A percentile compares a stretch with the other conserved stretches of the same genome.
Conservation (phyloP, 1,284 basidiomycete species). For the Papiliotrema laurentii region DNA sequence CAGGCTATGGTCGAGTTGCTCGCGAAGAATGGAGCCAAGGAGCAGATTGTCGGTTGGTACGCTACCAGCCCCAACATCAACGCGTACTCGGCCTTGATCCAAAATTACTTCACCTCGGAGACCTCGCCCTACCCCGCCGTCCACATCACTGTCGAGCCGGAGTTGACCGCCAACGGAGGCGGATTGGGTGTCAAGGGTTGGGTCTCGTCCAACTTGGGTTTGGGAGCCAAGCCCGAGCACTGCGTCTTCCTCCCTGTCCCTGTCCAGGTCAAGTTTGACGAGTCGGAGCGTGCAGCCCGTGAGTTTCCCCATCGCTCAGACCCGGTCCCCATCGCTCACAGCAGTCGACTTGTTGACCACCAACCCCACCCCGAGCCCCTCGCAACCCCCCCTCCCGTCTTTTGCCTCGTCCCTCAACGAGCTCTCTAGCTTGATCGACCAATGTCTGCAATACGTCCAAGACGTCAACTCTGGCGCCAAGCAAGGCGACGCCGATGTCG, state of each 20-base stretch:
- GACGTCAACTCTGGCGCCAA: conserved; percentile 72
- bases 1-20: conserved; percentile 85
- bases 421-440: conserved; percentile 47
- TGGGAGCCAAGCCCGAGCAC: conserved; percentile 84
- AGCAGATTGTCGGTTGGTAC: conserved; percentile 56
- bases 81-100: conserved; percentile 94
- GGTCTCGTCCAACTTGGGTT: conserved; percentile 62
- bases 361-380: conserved; percentile 33
- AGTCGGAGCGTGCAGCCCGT: conserved; percentile 79
- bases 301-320: too few species aligned
- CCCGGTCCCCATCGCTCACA: background rate
- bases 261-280: conserved; percentile 72
- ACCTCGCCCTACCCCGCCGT: conserved; percentile 83
- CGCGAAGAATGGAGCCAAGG: conserved; percentile 44
- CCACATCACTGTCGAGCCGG: conserved; percentile 86
- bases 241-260: conserved; percentile 86
- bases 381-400: conserved; percentile 38
- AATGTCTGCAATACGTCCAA: conserved; percentile 80
- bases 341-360: conserved; percentile 70
- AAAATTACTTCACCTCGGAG: conserved; percentile 96
- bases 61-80: conserved; percentile 85
- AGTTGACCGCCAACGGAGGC: conserved; percentile 56
- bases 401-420: conserved; percentile 48
- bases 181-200: conserved; percentile 82
- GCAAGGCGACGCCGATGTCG: conserved; percentile 80